These are phyloP conservation scores for Lepidium aucheri DNA, from an alignment of 345 rosid genomes.

Conservation along the genomic window DNA sequence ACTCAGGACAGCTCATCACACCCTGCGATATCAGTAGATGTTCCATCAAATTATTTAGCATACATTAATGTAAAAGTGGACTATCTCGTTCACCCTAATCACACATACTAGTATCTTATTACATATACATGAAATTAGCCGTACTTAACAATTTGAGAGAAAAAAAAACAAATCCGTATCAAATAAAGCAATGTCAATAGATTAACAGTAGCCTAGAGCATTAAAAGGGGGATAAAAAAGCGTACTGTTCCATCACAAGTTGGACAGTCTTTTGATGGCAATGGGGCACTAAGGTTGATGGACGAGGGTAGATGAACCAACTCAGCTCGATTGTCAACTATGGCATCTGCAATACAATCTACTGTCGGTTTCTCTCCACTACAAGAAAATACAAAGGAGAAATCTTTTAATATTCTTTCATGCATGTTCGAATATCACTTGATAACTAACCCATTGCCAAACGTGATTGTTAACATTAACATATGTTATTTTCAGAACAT, in stretches of 20 bases:
- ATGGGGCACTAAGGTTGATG: constrained; percentile 49
- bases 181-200: background rate
- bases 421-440: too few species aligned
- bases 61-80: background rate
- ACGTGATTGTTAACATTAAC: background rate
- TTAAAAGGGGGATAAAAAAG: background rate
- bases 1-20: constrained; percentile 86
- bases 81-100: background rate
- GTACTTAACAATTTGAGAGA: background rate
- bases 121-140: background rate
- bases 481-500: background rate
- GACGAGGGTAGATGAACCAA: constrained; percentile 77
- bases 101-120: background rate
- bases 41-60: constrained; percentile 6
- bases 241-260: constrained; percentile 92
- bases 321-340: constrained; percentile 78
- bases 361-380: constrained; percentile 94
- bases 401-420: background rate
- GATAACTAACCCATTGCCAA: background rate
- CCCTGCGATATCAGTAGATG: constrained; percentile 43
- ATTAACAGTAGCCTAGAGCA: background rate
- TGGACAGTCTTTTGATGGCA: constrained; percentile 87
- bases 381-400: constrained; percentile 21
- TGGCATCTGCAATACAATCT: constrained; percentile 68
- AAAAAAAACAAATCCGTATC: background rate